Evolutionary conservation across 73 alveolate species (phyloP), one percentile per base, ranked within the genome.

Genomic region (Paramecium biaurelia): DNA sequence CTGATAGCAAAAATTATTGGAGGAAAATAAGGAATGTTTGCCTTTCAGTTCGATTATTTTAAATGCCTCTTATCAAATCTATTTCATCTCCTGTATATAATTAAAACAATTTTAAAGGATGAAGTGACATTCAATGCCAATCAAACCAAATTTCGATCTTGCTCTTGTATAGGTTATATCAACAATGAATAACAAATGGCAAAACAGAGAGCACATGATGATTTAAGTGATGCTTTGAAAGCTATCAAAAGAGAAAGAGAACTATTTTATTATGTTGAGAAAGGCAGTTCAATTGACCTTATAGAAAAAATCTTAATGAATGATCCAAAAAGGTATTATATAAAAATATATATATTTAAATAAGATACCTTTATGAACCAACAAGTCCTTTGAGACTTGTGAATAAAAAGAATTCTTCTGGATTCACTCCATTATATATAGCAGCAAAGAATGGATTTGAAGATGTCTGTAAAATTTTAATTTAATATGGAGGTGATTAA

Each of bases 361-460:
- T 4, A 35, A 67, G 89, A 30, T 76, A 59, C 32, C 30, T 90
- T 32, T 42, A 56, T n/a, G 85, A 67, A 24, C 26, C 93, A 14
- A 30, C 24, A 12, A 86, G 79, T 84, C 93, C 94, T 11, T 5
- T 35, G 24, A 32, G 92, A 43, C 58, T 90, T 20, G 57, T 90
- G 6, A 90, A 90, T 18, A 82, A 90, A 90, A 32, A 72, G 63
- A 90, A 90, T 43, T 26, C 34, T 7, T 12, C 45, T n/a, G 94
- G 94, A 28, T 43, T 76, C 21, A 95, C 98, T 41, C 97, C 97
- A 8, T 70, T 95, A 8, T 93, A 95, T 76, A 94, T 95, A 26
- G 98, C 98, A 11, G 94, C 96, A 63, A 28, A 59, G 53, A 82
- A 93, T 76, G 98, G 97, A 14, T 49, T 89, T 47, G 35, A 92